Conservation (phyloP, 345 rosid genomes). For the Dovyalis caffra region DNA sequence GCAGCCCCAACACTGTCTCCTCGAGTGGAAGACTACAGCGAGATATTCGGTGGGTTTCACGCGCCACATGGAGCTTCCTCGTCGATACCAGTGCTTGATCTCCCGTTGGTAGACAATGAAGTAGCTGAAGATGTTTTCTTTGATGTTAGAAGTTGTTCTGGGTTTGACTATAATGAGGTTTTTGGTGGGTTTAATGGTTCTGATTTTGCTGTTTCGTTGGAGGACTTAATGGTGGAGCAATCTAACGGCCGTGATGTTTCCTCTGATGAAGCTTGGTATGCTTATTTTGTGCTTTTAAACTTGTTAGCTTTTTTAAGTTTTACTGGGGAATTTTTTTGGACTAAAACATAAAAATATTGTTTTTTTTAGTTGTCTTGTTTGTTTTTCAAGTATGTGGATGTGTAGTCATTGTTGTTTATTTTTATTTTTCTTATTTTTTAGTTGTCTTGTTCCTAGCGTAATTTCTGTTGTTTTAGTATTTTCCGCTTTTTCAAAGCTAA, state of each 20-base stretch:
- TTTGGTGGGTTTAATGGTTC: slow-evolving; percentile 59
- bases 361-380: slow-evolving; percentile 10
- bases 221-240: slow-evolving; percentile 45
- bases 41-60: slow-evolving; percentile 77
- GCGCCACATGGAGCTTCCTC: slow-evolving; percentile 55
- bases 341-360: background rate
- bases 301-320: background rate
- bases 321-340: background rate
- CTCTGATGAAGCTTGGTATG: slow-evolving; percentile 84
- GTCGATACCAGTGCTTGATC: slow-evolving; percentile 93
- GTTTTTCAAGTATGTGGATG: background rate
- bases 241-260: slow-evolving; percentile 46
- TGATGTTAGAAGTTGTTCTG: slow-evolving; percentile 57
- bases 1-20: slow-evolving; percentile 63
- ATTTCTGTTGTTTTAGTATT: background rate
- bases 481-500: background rate
- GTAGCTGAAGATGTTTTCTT: slow-evolving; percentile 41
- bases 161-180: slow-evolving; percentile 68
- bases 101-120: slow-evolving; percentile 46
- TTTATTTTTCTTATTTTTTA: background rate
- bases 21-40: slow-evolving; percentile 73
- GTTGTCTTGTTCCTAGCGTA: background rate
- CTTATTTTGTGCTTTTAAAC: background rate
- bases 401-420: background rate
- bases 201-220: slow-evolving; percentile 64